Evolutionary conservation across 139 green algal species (phyloP), one percentile per base, ranked within the genome.

Genomic region (Coelastrella sp.): DNA sequence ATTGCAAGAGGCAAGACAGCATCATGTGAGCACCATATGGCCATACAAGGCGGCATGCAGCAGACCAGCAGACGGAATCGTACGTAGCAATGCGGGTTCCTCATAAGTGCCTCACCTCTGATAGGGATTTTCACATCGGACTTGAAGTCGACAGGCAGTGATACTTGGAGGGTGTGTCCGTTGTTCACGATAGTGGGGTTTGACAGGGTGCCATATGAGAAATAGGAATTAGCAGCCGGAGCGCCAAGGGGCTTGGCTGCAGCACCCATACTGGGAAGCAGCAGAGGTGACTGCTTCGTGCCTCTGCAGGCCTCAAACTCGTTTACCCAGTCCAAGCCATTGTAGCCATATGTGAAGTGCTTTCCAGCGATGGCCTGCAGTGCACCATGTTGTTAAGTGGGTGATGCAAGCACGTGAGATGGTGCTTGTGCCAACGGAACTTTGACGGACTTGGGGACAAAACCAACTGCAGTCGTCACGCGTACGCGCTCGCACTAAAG

Each of bases 171-270:
- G 7, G 82, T 89, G 64, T 89, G 89, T 17, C 87, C 87, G n/a
- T 89, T 90, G 89, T 92, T 92, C 61, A 92, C 65, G 6, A 92
- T 57, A n/a, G 61, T 58, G 23, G 81, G 22, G 61, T 80, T 71
- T 4, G 13, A 54, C 17, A 75, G 22, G 10, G 14, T 64, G 19
- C 65, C 58, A 32, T 65, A 91, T 3, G 56, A 16, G 88, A 95
- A 87, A 5, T 11, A 19, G 14, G 81, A 75, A 32, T 77, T 87
- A 32, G 14, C 81, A 19, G 23, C n/a, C 47, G 64, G 81, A 5
- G 58, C 59, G 4, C 20, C 3, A 7, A 86, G 80, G 3, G n/a
- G 22, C 23, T 56, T 14, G 20, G 80, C 80, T 74, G 80, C 79
- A 73, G 79, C 79, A 73, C 57, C 79, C 47, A 14, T 54, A 5